Percentiles rank a stretch among this genome's conserved stretches.
These are phyloP conservation scores for Cylindrodendrum hubeiense DNA, from an alignment of 2,329 filamentous ascomycete genomes.

Conservation along the genomic window DNA sequence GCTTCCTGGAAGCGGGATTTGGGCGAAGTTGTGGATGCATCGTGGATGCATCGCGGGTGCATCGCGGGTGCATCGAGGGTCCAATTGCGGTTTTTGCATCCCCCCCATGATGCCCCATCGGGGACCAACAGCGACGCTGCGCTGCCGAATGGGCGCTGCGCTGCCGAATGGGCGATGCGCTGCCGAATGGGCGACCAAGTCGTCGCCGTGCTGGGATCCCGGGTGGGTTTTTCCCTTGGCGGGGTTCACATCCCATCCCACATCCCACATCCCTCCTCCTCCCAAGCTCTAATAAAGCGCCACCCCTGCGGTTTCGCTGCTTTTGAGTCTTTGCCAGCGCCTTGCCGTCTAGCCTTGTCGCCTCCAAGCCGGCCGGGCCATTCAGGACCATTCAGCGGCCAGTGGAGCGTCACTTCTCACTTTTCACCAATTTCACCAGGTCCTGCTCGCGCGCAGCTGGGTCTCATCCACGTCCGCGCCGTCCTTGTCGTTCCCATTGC, in stretches of 20 bases:
- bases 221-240: slow-evolving; percentile 6
- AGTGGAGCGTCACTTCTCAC: slow-evolving; percentile 46
- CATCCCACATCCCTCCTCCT: slow-evolving; percentile 2
- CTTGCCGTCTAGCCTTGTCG: slow-evolving; percentile 33
- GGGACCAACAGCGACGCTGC: neutral
- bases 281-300: neutral
- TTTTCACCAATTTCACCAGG: slow-evolving; percentile 34
- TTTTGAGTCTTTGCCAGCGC: slow-evolving; percentile 33
- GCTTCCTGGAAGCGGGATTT: neutral
- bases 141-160: slow-evolving; percentile 17
- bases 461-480: slow-evolving; percentile 20
- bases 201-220: neutral
- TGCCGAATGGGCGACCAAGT: slow-evolving; percentile 7
- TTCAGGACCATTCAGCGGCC: slow-evolving; percentile 19
- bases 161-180: slow-evolving; percentile 16
- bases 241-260: slow-evolving; percentile 13
- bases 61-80: neutral
- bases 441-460: slow-evolving; percentile 20
- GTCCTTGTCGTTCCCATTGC: slow-evolving; percentile 19
- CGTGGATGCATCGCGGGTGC: too few species aligned
- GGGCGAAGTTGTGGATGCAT: too few species aligned
- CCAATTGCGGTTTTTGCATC: slow-evolving; percentile 8
- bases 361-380: slow-evolving; percentile 30
- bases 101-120: too few species aligned
- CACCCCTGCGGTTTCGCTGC: slow-evolving; percentile 25